Percentiles rank a stretch among this genome's conserved stretches.
Conservation (phyloP, 345 rosid species). For the Nephelium lappaceum region DNA sequence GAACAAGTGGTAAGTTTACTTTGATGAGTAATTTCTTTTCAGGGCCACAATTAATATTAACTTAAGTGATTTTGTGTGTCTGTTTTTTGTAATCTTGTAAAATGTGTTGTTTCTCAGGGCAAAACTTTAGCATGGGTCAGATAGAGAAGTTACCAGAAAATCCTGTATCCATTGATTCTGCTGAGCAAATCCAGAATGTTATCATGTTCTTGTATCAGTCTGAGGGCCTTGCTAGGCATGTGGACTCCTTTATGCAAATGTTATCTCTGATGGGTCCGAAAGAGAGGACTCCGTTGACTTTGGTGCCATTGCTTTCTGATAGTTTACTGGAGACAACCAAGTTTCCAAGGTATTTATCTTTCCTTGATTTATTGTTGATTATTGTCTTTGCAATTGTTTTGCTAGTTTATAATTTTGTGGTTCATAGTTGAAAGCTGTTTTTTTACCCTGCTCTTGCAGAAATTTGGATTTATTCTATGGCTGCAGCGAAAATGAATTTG, state of each 20-base stretch:
- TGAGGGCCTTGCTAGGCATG: conserved; percentile 34
- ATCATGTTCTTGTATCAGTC: conserved; percentile 32
- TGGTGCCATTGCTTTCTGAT: conserved; percentile 33
- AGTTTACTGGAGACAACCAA: conserved; percentile 27
- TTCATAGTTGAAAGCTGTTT: background rate
- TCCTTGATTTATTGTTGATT: background rate
- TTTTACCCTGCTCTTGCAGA: conserved; percentile 15
- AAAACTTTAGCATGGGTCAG: conserved; percentile 37
- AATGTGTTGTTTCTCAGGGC: conserved; percentile 19
- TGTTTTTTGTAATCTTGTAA: background rate
- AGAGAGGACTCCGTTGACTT: conserved; percentile 26
- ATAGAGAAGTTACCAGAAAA: conserved; percentile 36
- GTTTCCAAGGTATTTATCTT: conserved; percentile 27
- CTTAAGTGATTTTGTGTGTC: background rate
- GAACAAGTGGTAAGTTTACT: conserved; percentile 29
- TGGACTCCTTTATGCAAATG: conserved; percentile 34
- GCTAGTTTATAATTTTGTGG: background rate
- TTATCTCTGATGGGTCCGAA: conserved; percentile 30
- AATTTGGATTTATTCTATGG: conserved; percentile 23
- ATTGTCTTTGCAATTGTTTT: background rate
- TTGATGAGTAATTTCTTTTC: background rate
- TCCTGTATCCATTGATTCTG: conserved; percentile 28
- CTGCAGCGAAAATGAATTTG: conserved; percentile 34
- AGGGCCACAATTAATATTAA: background rate
- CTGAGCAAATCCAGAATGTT: conserved; percentile 36